These are phyloP conservation scores for Fusarium mundagurra DNA, from an alignment of 2,329 filamentous ascomycete species.

Conservation along the genomic window DNA sequence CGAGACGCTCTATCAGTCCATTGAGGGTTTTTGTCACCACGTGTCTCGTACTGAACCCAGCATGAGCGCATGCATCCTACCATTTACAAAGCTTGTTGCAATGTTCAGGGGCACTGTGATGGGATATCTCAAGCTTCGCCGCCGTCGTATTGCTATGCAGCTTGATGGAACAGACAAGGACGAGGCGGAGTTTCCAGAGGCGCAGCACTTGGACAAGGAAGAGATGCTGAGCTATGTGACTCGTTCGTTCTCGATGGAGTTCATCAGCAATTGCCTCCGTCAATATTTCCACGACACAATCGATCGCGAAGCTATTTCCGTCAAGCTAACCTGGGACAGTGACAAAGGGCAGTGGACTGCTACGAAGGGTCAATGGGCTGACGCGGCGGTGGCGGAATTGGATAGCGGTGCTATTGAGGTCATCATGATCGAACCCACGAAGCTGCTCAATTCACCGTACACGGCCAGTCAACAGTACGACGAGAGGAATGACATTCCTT, in stretches of 20 bases:
- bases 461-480: not conserved
- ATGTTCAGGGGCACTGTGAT: not conserved
- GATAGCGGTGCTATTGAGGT: not conserved
- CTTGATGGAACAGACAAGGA: not conserved
- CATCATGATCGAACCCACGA: not conserved
- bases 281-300: not conserved
- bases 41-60: too few relatives aligned
- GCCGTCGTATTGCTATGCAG: not conserved
- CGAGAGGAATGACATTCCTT: not conserved
- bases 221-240: not conserved
- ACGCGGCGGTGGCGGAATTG: not conserved
- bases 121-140: not conserved
- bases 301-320: not conserved
- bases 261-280: not conserved
- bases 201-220: not conserved
- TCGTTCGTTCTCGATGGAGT: not conserved
- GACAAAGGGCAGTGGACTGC: rapidly evolving
- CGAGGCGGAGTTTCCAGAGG: not conserved
- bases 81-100: not conserved
- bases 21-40: not conserved
- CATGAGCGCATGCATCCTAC: not conserved
- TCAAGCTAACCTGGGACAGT: not conserved
- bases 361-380: not conserved
- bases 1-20: not conserved
- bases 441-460: not conserved